Percentiles rank a stretch among this genome's conserved stretches.
phyloP scores from a whole-genome alignment of 2,329 filamentous ascomycete species.

The Fusarium fujikuroi region DNA sequence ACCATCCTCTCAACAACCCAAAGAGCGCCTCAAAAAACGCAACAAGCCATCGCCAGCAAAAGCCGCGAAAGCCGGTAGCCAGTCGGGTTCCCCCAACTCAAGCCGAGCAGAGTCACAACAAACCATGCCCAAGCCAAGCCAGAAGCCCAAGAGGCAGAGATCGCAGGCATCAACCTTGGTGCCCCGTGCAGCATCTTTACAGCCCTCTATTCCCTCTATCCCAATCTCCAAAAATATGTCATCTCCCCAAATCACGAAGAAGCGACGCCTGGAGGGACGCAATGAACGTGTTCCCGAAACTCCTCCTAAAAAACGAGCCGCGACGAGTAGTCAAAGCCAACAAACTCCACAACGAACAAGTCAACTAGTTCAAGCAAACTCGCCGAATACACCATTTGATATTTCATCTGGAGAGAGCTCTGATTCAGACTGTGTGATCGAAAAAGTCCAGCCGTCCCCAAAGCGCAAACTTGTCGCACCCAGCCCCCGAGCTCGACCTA shows the following conservation, averaged over 20 bases:
- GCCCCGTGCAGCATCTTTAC: not conserved
- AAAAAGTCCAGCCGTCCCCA: constrained; percentile 8
- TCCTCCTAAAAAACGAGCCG: not conserved
- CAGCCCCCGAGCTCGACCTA: not conserved
- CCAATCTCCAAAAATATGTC: not conserved
- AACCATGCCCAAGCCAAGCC: not conserved
- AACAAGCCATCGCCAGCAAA: not conserved
- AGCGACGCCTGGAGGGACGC: not conserved
- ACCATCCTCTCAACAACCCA: not conserved
- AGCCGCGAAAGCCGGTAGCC: not conserved
- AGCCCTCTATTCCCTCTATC: not conserved
- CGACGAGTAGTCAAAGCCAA: not conserved
- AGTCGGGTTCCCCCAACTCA: not conserved
- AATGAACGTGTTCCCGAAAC: constrained; percentile 19
- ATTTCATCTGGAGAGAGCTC: constrained; percentile 35
- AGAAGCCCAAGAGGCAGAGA: not conserved
- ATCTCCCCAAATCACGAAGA: constrained; percentile 8
- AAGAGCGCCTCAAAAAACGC: not conserved
- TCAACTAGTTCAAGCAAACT: constrained; percentile 14
- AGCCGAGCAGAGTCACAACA: not conserved
- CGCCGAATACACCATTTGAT: constrained; percentile 30
- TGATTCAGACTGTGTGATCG: constrained; percentile 30
- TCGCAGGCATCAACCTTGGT: not conserved
- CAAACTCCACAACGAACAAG: not conserved
- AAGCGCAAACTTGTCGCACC: constrained; percentile 24